Evolutionary conservation across 129 eudicot genomes (phyloP), one percentile per base, ranked within the genome.

Genomic region (Escallonia rubra): DNA sequence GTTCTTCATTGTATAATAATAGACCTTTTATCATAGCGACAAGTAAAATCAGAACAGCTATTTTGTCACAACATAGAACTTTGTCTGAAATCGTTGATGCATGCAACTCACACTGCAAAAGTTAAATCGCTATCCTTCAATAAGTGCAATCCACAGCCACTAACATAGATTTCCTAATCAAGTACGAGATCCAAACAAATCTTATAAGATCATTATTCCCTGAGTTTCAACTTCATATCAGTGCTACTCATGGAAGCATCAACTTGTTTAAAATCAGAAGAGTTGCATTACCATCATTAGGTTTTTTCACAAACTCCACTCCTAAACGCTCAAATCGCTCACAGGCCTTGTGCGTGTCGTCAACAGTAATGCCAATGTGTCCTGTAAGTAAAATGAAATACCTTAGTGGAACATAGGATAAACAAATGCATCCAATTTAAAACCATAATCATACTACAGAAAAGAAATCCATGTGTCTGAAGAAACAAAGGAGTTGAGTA

Each of bases 331-430:
- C 82, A 69, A 94, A 94, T 85, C 99, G 85, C 74, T 81, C 74
- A 76, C 97, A 94, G 2, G 99, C 97, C 83, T 77, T 82, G 75
- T 85, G 76, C 51, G 81, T 79, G 80, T 94, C 97, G 78, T 87
- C 97, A 66, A 94, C 99, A 68, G 99, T 90, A 41, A 94, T 67
- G 23, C 99, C 99, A 49, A 94, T 94, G 83, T 94, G 99, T 14
- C 99, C 97, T 90, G 82, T 8, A 81, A 64, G 74, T 41, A 73
- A 52, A 40, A 70, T 47, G 46, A 66, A 63, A 67, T 57, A 56
- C 10, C 43, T 53, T 14, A 59, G 56, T 57, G 34, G 63, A 49
- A 61, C 43, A 48, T 48, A 3, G 46, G 16, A 57, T 4, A 52
- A 41, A 56, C 52, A 56, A 49, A 56, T 53, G 64, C 44, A 59